Evolutionary conservation across 805 yeast species (phyloP), one percentile per base, ranked within the genome.

Genomic region (Komagataella pastoris): DNA sequence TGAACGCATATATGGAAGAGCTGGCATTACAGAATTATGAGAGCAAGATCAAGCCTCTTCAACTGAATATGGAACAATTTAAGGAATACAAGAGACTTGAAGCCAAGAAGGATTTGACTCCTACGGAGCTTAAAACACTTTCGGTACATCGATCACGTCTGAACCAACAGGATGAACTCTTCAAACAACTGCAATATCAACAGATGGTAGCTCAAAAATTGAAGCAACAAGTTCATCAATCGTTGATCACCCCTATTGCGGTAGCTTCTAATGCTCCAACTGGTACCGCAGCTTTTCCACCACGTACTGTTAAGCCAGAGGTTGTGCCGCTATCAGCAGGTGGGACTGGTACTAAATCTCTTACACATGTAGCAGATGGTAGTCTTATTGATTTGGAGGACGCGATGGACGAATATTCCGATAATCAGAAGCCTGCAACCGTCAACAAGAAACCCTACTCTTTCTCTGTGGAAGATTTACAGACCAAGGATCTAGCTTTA

Each of bases 301-400:
- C 12, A 5, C 40, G 12, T 30, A 5, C 40, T 12, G 5, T 10
- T 8, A 30, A 30, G 40, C 40, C 10, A 30, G 40, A 30, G 14
- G 14, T 30, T 8, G 6, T 10, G 14, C 14, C 40, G 7, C 40
- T 8, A 30, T 30, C 40, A 14, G 7, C 40, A 12, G 40, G 40
- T 10, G 40, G 3, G 40, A 30, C 40, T 3, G 40, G 40, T 3
- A 30, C 40, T 30, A 14, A 12, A 8, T 30, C 40, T 8, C 14
- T 30, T 10, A 10, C 40, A 30, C 40, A 50, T 48, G 53, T 48
- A 17, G 53, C 51, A 17, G 51, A 47, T 19, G 49, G 47, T 19
- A 52, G 50, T 47, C 49, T 52, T 24, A 49, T 52, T 47, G 54
- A 52, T 40, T 46, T 46, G 14, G 54, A 49, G 24, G 49, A 19